Conservation (phyloP, 768 basidiomycete species). For the Dioszegia aurantiaca region DNA sequence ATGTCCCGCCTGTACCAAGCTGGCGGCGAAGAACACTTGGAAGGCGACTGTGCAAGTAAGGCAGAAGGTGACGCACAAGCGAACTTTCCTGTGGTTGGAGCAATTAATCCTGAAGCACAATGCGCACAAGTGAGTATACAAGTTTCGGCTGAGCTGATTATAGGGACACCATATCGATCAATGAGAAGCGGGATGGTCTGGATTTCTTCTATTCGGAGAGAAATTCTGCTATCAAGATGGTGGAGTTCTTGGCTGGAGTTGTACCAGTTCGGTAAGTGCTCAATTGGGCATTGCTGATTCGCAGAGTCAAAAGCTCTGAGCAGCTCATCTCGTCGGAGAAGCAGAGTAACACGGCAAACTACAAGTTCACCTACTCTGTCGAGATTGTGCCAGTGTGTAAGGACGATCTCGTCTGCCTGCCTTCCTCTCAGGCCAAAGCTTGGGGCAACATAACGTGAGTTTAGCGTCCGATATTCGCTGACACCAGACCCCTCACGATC, state of each 20-base stretch:
- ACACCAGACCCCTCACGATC: conserved; percentile 66
- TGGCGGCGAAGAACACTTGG: conserved; percentile 99
- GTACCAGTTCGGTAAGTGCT: conserved; percentile 75
- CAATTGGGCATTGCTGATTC: not conserved
- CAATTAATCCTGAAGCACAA: conserved; percentile 95
- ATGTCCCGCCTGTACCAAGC: conserved; percentile 86
- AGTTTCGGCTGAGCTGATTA: conserved; percentile 1
- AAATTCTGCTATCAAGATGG: conserved; percentile 93
- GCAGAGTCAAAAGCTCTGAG: conserved; percentile 85
- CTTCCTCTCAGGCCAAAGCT: conserved; percentile 72
- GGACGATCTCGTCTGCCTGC: conserved; percentile 91
- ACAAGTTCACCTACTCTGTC: conserved; percentile 95
- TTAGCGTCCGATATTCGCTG: not conserved
- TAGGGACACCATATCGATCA: conserved; percentile 80
- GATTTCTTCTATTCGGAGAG: conserved; percentile 94
- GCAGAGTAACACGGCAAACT: conserved; percentile 87
- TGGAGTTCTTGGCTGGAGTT: conserved; percentile 82
- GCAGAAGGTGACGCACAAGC: conserved; percentile 96
- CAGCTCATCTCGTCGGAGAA: conserved; percentile 90
- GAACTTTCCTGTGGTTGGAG: conserved; percentile 95
- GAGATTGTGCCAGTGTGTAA: conserved; percentile 97
- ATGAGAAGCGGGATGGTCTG: conserved; percentile 88
- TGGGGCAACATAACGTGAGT: conserved; percentile 73
- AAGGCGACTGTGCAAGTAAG: conserved; percentile 97
- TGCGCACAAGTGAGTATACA: conserved; percentile 67